Evolutionary conservation across 192 early-diverging fungal species (phyloP), one percentile per base, ranked within the genome.

Genomic region (Podila minutissima): DNA sequence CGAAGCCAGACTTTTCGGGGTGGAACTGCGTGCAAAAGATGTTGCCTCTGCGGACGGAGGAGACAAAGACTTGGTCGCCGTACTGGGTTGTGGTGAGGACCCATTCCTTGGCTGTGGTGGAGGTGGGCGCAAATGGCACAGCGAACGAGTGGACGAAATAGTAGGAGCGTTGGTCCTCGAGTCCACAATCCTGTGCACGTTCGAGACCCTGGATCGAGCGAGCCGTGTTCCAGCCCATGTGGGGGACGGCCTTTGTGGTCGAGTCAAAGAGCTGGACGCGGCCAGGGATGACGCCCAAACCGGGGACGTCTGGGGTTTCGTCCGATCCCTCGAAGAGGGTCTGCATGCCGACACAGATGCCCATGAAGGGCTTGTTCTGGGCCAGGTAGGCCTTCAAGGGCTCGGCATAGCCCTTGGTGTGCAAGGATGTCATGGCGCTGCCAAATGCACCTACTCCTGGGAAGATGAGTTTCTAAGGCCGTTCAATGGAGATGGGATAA

Each of bases 141-240:
- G 93, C 96, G 79, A 92, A 99, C 29, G 98, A 99, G 85, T 99
- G 98, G 35, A 99, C 96, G 88, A 99, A 99, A 82, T 99, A 99
- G 86, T 96, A 99, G 35, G 90, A 86, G 10, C 81, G 69, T 5
- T 79, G 81, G 4, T 65, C 48, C 28, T 75, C 66, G 11, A 71
- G 68, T 51, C 77, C 69, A 81, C 70, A 81, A 0, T 68, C 59
- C 22, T n/a, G 33, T 1, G 71, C 71, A 12, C 76, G 33, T 11
- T 72, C 37, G 4, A 1, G 15, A 17, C 84, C 75, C 28, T 90
- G 87, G 7, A 84, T 64, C 13, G 84, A 60, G 17, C 84, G 62
- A 5, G 92, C 88, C 17, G 85, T 83, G 83, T 99, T 99, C 97
- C 97, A 99, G 13, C 97, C 98, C 90, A 99, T 99, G 82, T 99